Evolutionary conservation across 2,329 filamentous ascomycete species (phyloP).

Genomic region (Hansfordia pulvinata): DNA sequence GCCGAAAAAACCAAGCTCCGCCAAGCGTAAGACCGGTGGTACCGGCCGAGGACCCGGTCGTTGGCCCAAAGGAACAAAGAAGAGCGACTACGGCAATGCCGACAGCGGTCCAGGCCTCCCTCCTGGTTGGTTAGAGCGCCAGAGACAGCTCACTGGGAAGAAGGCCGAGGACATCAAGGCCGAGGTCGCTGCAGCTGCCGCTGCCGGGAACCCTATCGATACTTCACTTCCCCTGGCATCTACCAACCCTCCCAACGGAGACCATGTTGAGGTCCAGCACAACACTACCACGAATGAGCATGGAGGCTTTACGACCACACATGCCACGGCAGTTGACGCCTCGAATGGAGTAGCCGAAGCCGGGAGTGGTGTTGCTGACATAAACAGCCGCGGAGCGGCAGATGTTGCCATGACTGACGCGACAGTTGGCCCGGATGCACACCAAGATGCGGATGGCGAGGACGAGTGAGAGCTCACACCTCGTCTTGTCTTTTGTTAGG

Average conservation of each 20-base stretch:
- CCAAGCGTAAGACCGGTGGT: conserved; percentile 44
- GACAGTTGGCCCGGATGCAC: conserved; percentile 6
- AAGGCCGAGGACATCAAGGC: conserved; percentile 10
- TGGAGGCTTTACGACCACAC: too few relatives aligned
- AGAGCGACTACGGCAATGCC: conserved; percentile 53
- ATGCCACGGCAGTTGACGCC: too few relatives aligned
- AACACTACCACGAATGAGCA: conserved; percentile 3
- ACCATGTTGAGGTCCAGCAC: too few relatives aligned
- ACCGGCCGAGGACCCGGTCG: conserved; percentile 51
- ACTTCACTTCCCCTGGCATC: conserved; percentile 2
- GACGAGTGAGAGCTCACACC: conserved; percentile 5
- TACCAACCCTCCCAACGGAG: too few relatives aligned
- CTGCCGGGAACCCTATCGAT: not conserved
- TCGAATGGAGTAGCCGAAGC: conserved; percentile 2
- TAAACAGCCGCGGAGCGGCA: not conserved
- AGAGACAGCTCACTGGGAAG: conserved; percentile 8
- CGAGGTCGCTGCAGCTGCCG: not conserved
- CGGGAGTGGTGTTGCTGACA: not conserved
- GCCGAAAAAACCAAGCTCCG: conserved; percentile 25
- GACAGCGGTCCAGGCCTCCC: conserved; percentile 51
- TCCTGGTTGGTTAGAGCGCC: conserved; percentile 34
- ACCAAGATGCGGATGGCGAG: conserved; percentile 3
- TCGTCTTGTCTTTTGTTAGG: too few relatives aligned
- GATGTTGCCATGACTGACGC: conserved; percentile 1
- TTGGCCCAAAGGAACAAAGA: conserved; percentile 57